A percentile compares a stretch with the other conserved stretches of the same genome.
Conservation (phyloP, 176 grass and related monocot genomes). For the Triticum turgidum region DNA sequence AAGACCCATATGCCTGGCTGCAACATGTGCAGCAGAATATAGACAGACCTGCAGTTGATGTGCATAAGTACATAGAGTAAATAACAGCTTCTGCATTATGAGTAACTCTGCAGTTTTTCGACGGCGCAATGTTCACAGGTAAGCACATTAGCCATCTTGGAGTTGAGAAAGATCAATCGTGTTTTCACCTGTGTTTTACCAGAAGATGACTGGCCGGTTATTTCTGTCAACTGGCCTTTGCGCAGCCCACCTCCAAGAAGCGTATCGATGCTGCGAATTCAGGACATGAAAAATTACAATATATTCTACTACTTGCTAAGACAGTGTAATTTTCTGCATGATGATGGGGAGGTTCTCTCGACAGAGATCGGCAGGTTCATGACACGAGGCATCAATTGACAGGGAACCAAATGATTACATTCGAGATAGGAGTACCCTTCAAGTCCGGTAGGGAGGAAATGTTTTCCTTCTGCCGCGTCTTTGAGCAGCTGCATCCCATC, state of each 20-base stretch:
- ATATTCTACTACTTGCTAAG: neutral
- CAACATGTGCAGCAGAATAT: constrained; percentile 54
- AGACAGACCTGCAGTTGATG: constrained; percentile 69
- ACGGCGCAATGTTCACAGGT: neutral
- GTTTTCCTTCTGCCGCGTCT: constrained; percentile 25
- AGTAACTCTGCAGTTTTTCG: neutral
- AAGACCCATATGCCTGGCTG: constrained; percentile 44
- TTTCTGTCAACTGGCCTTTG: constrained; percentile 69
- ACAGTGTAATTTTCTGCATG: neutral
- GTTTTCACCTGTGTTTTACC: constrained; percentile 75
- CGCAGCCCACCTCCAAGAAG: constrained; percentile 85
- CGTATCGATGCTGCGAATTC: constrained; percentile 55
- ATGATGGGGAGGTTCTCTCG: neutral
- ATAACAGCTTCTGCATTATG: neutral
- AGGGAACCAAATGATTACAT: constrained; percentile 1
- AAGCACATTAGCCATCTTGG: neutral
- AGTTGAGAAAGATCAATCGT: neutral
- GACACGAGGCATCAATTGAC: neutral
- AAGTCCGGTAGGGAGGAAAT: constrained; percentile 37
- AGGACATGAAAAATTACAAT: neutral
- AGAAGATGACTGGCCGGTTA: constrained; percentile 78
- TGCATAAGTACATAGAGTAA: constrained; percentile 2
- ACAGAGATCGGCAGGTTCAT: neutral
- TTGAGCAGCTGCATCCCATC: constrained; percentile 38
- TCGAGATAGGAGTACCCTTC: constrained; percentile 35